phyloP scores from a whole-genome alignment of 495 filamentous ascomycete species.

The Hyaloscypha finlandica region DNA sequence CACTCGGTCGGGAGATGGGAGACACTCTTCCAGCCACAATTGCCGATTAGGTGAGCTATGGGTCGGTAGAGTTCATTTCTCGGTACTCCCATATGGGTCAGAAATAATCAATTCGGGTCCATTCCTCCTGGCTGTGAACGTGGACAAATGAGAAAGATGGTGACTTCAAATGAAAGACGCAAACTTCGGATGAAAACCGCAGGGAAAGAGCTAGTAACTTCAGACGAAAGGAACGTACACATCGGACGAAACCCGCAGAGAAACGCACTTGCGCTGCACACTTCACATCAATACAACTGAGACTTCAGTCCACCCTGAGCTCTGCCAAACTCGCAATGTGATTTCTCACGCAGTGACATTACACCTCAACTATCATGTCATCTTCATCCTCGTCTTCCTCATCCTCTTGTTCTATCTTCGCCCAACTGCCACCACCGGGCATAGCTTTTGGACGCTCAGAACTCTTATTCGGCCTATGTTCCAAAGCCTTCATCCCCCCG shows the following conservation, averaged over 20 bases:
- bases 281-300: background rate
- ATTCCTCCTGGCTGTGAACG: too few species aligned
- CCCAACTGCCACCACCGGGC: slow-evolving; percentile 3
- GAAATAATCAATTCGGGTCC: too few species aligned
- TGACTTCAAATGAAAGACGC: too few species aligned
- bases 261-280: background rate
- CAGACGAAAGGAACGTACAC: background rate
- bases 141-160: too few species aligned
- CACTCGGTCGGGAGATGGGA: too few species aligned
- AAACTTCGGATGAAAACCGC: background rate
- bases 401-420: slow-evolving; percentile 8
- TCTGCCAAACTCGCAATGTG: background rate
- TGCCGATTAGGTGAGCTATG: too few species aligned
- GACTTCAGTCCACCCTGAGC: background rate
- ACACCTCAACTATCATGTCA: slow-evolving; percentile 12
- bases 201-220: background rate
- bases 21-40: too few species aligned
- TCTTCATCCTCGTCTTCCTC: slow-evolving; percentile 14
- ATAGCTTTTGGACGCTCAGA: background rate
- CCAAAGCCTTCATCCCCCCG: slow-evolving; percentile 29
- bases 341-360: background rate
- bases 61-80: too few species aligned
- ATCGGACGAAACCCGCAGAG: too few species aligned
- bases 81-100: too few species aligned
- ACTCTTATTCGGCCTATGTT: slow-evolving; percentile 3